Conservation (phyloP, 2,329 filamentous ascomycete genomes). For the Phyllosticta ampelicida region DNA sequence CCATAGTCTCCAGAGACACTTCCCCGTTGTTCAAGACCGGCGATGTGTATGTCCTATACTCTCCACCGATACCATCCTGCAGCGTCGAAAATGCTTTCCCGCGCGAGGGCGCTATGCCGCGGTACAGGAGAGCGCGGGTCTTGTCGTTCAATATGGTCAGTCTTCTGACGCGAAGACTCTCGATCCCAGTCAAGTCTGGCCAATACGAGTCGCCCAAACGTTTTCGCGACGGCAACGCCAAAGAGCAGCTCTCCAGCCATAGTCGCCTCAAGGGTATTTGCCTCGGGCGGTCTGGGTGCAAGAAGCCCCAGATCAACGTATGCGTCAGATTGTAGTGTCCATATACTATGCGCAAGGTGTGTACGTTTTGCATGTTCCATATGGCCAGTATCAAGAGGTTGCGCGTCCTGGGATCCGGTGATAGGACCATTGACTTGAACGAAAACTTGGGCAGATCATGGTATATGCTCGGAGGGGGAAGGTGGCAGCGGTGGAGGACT, state of each 20-base stretch:
- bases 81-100: not conserved
- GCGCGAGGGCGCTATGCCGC: not conserved
- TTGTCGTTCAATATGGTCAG: conserved; percentile 1
- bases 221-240: conserved; percentile 16
- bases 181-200: conserved; percentile 23
- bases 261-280: conserved; percentile 27
- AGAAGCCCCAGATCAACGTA: conserved; percentile 30
- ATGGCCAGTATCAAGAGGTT: conserved; percentile 29
- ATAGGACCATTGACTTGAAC: conserved; percentile 31
- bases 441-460: conserved; percentile 30
- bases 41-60: conserved; percentile 14
- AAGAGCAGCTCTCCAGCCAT: conserved; percentile 36
- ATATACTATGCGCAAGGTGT: conserved; percentile 34
- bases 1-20: not conserved
- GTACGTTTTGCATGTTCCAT: conserved; percentile 31
- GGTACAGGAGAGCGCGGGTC: not conserved
- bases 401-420: conserved; percentile 30
- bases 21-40: not conserved
- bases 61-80: conserved; percentile 24
- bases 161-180: conserved; percentile 25
- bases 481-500: conserved; percentile 36
- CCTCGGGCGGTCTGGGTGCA: conserved; percentile 22
- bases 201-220: conserved; percentile 6
- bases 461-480: conserved; percentile 36
- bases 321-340: conserved; percentile 33